Conservation (phyloP, 2,329 filamentous ascomycete species). For the Colletotrichum eremochloae region DNA sequence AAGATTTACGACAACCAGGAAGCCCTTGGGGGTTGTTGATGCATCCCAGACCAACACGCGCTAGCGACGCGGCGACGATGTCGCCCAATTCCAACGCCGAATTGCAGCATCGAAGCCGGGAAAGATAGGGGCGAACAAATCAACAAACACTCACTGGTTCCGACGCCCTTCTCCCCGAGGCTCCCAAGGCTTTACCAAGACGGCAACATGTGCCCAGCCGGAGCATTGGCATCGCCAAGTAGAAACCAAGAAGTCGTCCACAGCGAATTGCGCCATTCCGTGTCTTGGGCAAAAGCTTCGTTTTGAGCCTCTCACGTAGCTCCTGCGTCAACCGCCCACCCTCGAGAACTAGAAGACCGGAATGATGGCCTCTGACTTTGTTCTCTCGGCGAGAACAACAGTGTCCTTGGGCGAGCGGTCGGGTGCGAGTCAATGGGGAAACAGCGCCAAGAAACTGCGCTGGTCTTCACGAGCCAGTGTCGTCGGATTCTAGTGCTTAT, state of each 20-base stretch:
- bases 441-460: neutral
- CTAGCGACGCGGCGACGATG: neutral
- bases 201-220: constrained; percentile 37
- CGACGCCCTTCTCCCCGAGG: neutral
- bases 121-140: neutral
- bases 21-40: neutral
- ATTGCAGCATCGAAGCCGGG: neutral
- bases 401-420: neutral
- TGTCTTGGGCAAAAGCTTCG: constrained; percentile 12
- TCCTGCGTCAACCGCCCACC: neutral
- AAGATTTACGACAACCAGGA: constrained; percentile 21
- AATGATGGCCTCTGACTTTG: too few species aligned
- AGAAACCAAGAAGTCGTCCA: neutral
- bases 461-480: neutral
- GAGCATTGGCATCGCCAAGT: constrained; percentile 39
- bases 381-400: neutral
- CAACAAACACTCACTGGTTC: neutral
- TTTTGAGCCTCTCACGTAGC: neutral
- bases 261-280: neutral
- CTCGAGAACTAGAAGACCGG: too few species aligned
- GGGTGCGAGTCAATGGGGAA: neutral
- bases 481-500: constrained; percentile 20
- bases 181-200: constrained; percentile 35
- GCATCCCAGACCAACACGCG: neutral
- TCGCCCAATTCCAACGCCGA: neutral